Base-by-base conservation (phyloP, 2,329 filamentous ascomycete genomes). In the Triangularia setosa region DNA sequence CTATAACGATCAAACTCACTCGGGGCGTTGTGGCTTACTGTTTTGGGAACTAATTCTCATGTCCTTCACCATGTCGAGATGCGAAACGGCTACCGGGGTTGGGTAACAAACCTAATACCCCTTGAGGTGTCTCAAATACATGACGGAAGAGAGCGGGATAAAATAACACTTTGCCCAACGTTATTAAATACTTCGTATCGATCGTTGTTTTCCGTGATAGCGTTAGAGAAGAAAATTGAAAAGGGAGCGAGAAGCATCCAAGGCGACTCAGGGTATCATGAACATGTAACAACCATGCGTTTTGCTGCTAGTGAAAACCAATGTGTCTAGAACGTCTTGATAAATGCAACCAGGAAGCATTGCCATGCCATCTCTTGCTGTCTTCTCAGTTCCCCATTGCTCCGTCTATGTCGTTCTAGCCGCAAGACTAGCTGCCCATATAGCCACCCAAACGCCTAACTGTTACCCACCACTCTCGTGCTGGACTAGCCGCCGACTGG, bases 101-200 rank as follows among this genome's bases (percentile, higher is more conserved):
- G 59, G 54, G 35, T 30, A 61, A 59, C 54, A 56, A 30, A 18
- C 44, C 53, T 58, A 61, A 64, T 66, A 68, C 61, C 61, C 66
- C 35, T 48, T 18, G 40, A 48, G n/a, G 8, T 48, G n/a, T n/a
- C n/a, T n/a, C n/a, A n/a, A n/a, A n/a, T 48, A 48, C 14, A 40
- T 40, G 35, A 40, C 16, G 35, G 35, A n/a, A 44, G 35, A 14
- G 30, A 35, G 30, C 30, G 30, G 9, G 4, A 12, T 35, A 35
- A n/a, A 16, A 2, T 35, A 14, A 35, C 7, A 11, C 11, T 33
- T 12, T 12, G 9, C n/a, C n/a, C 30, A 33, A 1, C 30, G 14
- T 33, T 33, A 3, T 33, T 11, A 12, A 12, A 12, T 33, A 12
- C 12, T 12, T 12, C 30, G 30, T 8, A 3, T 40, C 16, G n/a